A percentile compares a stretch with the other conserved stretches of the same genome.
Conservation (phyloP, 2,329 filamentous ascomycete species). For the Cladosporium colombiae region DNA sequence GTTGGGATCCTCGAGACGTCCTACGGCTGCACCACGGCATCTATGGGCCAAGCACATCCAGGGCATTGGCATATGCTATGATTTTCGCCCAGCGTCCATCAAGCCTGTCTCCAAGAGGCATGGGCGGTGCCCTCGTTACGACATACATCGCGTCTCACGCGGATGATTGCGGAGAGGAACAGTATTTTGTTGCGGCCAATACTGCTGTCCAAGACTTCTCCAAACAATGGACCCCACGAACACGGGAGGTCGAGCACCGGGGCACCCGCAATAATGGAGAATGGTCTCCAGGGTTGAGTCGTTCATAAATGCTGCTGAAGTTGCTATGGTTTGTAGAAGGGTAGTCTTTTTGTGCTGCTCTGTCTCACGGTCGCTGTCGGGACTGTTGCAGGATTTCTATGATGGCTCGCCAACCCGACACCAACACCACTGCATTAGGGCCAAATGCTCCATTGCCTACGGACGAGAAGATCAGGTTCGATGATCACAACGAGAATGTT, state of each 20-base stretch:
- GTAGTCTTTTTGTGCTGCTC: not conserved
- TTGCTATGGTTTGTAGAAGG: not conserved
- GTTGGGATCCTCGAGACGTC: not conserved
- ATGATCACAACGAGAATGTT: constrained; percentile 1
- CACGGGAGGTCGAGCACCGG: constrained; percentile 2
- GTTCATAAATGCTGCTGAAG: not conserved
- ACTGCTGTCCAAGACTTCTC: constrained; percentile 8
- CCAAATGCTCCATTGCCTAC: not conserved
- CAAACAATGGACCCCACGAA: not conserved
- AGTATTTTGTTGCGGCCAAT: not conserved
- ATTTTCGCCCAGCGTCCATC: constrained; percentile 11
- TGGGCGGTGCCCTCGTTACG: not conserved
- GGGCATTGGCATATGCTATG: constrained; percentile 4
- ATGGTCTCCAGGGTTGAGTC: not conserved
- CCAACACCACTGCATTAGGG: constrained; percentile 5
- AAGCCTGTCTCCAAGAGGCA: not conserved
- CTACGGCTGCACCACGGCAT: not conserved
- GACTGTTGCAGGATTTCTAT: not conserved
- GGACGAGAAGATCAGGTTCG: constrained; percentile 2
- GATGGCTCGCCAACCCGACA: not conserved
- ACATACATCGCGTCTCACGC: not conserved
- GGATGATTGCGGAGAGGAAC: not conserved
- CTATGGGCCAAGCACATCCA: not conserved
- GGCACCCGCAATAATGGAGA: constrained; percentile 2
- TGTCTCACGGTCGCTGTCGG: not conserved